These are phyloP conservation scores for Pseudogymnoascus sp. DNA, from an alignment of 2,329 filamentous ascomycete species.

Conservation along the genomic window DNA sequence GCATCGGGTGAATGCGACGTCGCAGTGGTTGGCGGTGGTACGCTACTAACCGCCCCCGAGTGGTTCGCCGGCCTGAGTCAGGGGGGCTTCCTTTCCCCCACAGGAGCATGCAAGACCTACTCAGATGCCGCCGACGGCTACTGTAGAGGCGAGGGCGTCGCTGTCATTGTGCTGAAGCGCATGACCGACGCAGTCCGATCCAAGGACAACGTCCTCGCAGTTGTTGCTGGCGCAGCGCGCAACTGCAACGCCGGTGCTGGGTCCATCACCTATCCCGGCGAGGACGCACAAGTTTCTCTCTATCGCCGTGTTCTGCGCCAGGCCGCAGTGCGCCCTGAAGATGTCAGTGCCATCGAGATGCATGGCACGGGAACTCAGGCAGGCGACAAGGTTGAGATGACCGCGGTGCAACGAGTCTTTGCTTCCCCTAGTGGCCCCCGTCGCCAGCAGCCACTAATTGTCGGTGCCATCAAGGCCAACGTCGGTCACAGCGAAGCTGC, in stretches of 20 bases:
- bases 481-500: slow-evolving; percentile 10
- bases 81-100: slow-evolving; percentile 72
- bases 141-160: slow-evolving; percentile 45
- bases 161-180: slow-evolving; percentile 42
- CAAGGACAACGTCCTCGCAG: slow-evolving; percentile 47
- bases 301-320: slow-evolving; percentile 63
- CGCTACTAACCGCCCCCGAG: slow-evolving; percentile 73
- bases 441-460: background rate
- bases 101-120: slow-evolving; percentile 71
- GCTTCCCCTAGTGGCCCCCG: slow-evolving; percentile 33
- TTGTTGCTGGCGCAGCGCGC: slow-evolving; percentile 54
- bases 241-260: slow-evolving; percentile 65
- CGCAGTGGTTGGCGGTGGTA: slow-evolving; percentile 70
- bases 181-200: slow-evolving; percentile 55
- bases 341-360: slow-evolving; percentile 78
- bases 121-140: slow-evolving; percentile 61
- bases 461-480: slow-evolving; percentile 13
- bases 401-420: slow-evolving; percentile 59
- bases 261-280: slow-evolving; percentile 68
- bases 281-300: slow-evolving; percentile 62
- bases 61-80: slow-evolving; percentile 70
- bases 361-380: slow-evolving; percentile 81
- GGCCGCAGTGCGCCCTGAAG: slow-evolving; percentile 62
- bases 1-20: slow-evolving; percentile 74
- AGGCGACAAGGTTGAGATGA: slow-evolving; percentile 73